Evolutionary conservation across 768 basidiomycete species (phyloP).

Genomic region (Suillus paluster): DNA sequence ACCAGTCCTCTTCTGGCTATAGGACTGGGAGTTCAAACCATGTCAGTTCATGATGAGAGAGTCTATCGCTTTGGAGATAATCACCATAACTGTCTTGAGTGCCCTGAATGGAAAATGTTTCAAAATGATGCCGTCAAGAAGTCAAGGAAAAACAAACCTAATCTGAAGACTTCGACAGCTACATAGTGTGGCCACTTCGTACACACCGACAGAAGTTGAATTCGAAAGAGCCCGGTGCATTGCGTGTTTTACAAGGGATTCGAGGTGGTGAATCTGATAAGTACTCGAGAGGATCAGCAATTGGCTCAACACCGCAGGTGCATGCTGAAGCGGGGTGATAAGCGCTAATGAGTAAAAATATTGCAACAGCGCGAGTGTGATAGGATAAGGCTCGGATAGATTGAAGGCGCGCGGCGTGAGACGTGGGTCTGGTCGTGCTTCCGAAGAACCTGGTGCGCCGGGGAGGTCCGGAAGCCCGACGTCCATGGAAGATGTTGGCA

Average conservation of each 20-base stretch:
- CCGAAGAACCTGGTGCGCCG: slow-evolving; percentile 50
- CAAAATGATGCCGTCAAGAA: slow-evolving; percentile 13
- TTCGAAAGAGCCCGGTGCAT: slow-evolving; percentile 90
- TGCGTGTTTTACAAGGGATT: slow-evolving; percentile 85
- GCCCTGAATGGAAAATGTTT: slow-evolving; percentile 49
- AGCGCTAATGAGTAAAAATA: slow-evolving; percentile 91
- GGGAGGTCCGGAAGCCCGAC: slow-evolving; percentile 65
- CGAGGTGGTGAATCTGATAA: slow-evolving; percentile 78
- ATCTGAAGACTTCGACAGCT: slow-evolving; percentile 90
- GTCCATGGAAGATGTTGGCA: slow-evolving; percentile 66
- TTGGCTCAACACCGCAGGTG: slow-evolving; percentile 87
- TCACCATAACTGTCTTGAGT: slow-evolving; percentile 83
- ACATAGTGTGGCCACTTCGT: slow-evolving; percentile 93
- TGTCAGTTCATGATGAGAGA: slow-evolving; percentile 17
- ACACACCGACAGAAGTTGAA: slow-evolving; percentile 86
- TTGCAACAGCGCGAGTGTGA: slow-evolving; percentile 87
- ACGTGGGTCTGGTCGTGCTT: slow-evolving; percentile 72
- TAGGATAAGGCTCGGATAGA: slow-evolving; percentile 88
- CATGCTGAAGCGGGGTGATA: slow-evolving; percentile 89
- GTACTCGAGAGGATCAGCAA: slow-evolving; percentile 83
- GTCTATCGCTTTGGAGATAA: slow-evolving; percentile 19
- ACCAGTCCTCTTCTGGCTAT: slow-evolving; percentile 72
- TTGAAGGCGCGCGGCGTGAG: slow-evolving; percentile 79
- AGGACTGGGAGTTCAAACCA: slow-evolving; percentile 53
- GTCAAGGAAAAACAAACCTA: slow-evolving; percentile 53